These are phyloP conservation scores for Corylus avellana DNA, from an alignment of 306 rosid genomes.

Conservation along the genomic window DNA sequence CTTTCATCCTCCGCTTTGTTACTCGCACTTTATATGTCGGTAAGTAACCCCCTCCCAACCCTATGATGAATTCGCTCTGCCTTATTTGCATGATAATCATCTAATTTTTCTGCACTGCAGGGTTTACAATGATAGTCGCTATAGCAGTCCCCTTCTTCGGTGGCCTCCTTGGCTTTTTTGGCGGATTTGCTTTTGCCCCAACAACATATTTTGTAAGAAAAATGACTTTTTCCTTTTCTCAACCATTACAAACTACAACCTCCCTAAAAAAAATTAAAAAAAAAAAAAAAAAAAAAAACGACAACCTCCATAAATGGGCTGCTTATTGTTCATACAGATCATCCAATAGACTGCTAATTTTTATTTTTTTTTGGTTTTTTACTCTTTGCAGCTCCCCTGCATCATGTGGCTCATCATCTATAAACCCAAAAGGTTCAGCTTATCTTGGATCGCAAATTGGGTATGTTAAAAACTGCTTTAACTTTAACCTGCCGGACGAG, in stretches of 20 bases:
- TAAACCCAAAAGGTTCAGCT: conserved; percentile 61
- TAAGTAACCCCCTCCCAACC: conserved; percentile 24
- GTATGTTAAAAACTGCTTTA: conserved; percentile 33
- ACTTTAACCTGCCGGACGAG: background rate
- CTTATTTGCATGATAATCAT: background rate
- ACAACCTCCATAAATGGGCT: background rate
- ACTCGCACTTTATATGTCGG: conserved; percentile 60
- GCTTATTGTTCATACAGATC: background rate
- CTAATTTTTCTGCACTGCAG: conserved; percentile 35
- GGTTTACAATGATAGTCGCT: conserved; percentile 54
- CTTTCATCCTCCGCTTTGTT: conserved; percentile 54
- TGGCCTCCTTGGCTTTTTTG: conserved; percentile 83
- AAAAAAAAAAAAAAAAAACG: too few species aligned
- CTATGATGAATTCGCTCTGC: background rate
- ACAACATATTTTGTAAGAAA: conserved; percentile 75
- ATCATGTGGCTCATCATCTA: conserved; percentile 66
- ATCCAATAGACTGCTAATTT: background rate
- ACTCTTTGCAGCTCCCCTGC: conserved; percentile 71
- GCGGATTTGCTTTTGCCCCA: conserved; percentile 91
- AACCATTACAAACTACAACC: background rate
- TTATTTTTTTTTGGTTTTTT: background rate
- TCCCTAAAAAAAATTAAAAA: background rate
- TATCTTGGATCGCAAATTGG: conserved; percentile 73
- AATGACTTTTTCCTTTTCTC: background rate
- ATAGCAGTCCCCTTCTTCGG: conserved; percentile 80